Percentiles rank a stretch among this genome's conserved stretches.
Evolutionary conservation across 148 eudicot genomes (phyloP).

Genomic region (Spergularia bocconei): DNA sequence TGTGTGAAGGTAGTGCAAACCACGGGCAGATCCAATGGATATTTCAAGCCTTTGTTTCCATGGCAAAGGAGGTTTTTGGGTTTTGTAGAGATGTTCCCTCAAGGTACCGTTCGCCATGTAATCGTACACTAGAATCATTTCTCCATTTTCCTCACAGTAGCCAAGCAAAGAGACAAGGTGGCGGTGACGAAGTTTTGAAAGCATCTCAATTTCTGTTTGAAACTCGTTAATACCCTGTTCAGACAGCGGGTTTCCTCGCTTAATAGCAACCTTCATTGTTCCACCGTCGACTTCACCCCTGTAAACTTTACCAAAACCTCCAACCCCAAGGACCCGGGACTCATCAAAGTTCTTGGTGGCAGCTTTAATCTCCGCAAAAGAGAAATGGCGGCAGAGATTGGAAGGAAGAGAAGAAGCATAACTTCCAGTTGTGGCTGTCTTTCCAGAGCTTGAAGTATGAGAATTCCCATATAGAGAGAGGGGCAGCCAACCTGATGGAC

Average conservation of each 20-base stretch:
- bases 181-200: slow-evolving; percentile 92
- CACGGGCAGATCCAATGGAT: slow-evolving; percentile 92
- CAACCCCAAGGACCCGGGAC: slow-evolving; percentile 83
- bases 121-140: slow-evolving; percentile 93
- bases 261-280: slow-evolving; percentile 70
- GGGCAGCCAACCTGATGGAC: slow-evolving; percentile 92
- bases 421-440: slow-evolving; percentile 86
- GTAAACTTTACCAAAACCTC: slow-evolving; percentile 96
- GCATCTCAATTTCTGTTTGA: slow-evolving; percentile 97
- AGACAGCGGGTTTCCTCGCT: slow-evolving; percentile 82
- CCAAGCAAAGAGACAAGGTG: slow-evolving; percentile 93
- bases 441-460: slow-evolving; percentile 74
- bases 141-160: slow-evolving; percentile 89
- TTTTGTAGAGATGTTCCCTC: slow-evolving; percentile 94
- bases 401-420: slow-evolving; percentile 81
- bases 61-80: slow-evolving; percentile 83
- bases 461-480: slow-evolving; percentile 87
- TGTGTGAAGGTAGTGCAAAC: slow-evolving; percentile 90
- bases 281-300: slow-evolving; percentile 83
- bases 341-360: slow-evolving; percentile 96
- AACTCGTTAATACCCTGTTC: slow-evolving; percentile 94
- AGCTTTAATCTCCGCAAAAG: slow-evolving; percentile 79
- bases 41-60: slow-evolving; percentile 98
- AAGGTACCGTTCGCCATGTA: slow-evolving; percentile 94
- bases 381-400: slow-evolving; percentile 87